Evolutionary conservation across 176 grass and related monocot genomes (phyloP).

Genomic region (Thinopyrum elongatum): DNA sequence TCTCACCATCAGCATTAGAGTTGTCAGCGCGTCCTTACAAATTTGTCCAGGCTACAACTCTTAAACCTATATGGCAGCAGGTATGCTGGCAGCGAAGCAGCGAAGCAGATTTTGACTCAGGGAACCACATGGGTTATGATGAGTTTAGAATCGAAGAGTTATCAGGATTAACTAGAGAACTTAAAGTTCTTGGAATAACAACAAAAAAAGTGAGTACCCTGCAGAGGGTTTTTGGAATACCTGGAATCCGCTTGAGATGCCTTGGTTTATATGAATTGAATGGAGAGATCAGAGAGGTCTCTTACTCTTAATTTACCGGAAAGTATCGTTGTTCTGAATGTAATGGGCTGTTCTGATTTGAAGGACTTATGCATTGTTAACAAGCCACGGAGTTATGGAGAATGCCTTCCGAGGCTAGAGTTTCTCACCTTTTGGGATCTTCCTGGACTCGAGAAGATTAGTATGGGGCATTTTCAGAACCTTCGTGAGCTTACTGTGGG

Average conservation of each 20-base stretch:
- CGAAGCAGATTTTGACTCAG: slow-evolving; percentile 20
- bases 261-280: slow-evolving; percentile 38
- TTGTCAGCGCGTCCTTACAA: background rate
- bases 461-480: slow-evolving; percentile 19
- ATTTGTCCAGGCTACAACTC: slow-evolving; percentile 33
- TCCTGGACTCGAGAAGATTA: too few species aligned
- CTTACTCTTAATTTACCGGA: slow-evolving; percentile 32
- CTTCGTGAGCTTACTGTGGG: slow-evolving; percentile 28
- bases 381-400: background rate
- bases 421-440: too few species aligned
- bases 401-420: slow-evolving; percentile 5
- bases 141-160: slow-evolving; percentile 41
- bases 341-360: slow-evolving; percentile 10
- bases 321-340: slow-evolving; percentile 24
- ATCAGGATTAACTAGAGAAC: slow-evolving; percentile 25
- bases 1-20: too few species aligned
- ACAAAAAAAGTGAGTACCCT: slow-evolving; percentile 32
- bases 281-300: slow-evolving; percentile 37
- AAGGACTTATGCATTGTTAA: slow-evolving; percentile 21
- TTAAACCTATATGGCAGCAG: slow-evolving; percentile 41
- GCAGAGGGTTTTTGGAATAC: slow-evolving; percentile 20
- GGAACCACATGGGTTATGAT: slow-evolving; percentile 12
- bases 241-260: background rate
- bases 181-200: slow-evolving; percentile 43
- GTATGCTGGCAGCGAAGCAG: slow-evolving; percentile 29